A percentile compares a stretch with the other conserved stretches of the same genome.
phyloP scores from a whole-genome alignment of 179 eudicot genomes.

The Silene coronaria region DNA sequence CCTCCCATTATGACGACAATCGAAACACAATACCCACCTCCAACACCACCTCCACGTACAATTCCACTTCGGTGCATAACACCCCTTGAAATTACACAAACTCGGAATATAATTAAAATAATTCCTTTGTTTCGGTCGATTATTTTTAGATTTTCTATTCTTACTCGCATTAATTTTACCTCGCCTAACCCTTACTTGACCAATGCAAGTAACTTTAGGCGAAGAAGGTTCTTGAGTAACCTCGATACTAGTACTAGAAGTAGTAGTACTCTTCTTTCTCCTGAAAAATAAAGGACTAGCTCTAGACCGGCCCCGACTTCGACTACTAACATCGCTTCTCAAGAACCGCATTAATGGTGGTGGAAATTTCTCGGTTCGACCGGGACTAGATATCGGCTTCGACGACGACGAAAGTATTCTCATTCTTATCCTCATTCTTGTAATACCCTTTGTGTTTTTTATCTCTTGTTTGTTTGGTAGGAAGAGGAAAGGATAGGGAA shows the following conservation, averaged over 20 bases:
- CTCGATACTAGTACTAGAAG: constrained; percentile 4
- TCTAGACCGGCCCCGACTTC: constrained; percentile 41
- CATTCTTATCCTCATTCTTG: constrained; percentile 12
- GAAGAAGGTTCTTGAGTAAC: constrained; percentile 70
- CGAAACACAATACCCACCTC: constrained; percentile 4
- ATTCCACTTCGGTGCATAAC: constrained; percentile 21
- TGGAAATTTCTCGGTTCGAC: constrained; percentile 59
- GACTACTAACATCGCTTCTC: constrained; percentile 44
- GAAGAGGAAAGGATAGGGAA: not conserved
- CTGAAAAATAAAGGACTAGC: constrained; percentile 48
- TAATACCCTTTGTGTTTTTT: not conserved
- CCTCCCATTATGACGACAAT: constrained; percentile 29
- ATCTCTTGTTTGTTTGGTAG: too few relatives aligned
- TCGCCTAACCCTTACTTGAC: constrained; percentile 67
- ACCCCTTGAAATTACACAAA: not conserved
- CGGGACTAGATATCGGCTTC: constrained; percentile 65
- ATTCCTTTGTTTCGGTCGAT: constrained; percentile 6
- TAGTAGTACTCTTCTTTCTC: constrained; percentile 22
- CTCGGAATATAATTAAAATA: not conserved
- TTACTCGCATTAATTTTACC: constrained; percentile 18
- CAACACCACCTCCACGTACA: constrained; percentile 21
- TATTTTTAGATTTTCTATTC: not conserved
- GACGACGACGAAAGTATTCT: constrained; percentile 20
- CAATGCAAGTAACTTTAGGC: constrained; percentile 88
- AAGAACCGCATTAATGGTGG: constrained; percentile 68